phyloP scores from a whole-genome alignment of 2,329 filamentous ascomycete species.

The Colletotrichum sp. region DNA sequence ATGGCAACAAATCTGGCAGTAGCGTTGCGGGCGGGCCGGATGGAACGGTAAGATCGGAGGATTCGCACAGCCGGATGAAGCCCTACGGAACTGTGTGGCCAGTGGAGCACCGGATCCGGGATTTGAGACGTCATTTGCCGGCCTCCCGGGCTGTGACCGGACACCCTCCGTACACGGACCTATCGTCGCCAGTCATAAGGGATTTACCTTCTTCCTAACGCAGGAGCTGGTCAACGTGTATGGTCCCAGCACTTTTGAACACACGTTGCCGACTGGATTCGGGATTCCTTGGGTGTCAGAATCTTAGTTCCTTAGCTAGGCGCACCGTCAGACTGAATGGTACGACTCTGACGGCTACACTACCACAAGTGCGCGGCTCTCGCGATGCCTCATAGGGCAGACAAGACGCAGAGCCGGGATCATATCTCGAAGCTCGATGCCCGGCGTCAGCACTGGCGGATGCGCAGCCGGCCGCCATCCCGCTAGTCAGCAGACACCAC shows the following conservation, averaged over 20 bases:
- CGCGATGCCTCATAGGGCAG: not conserved
- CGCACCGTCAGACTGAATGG: conserved; percentile 1
- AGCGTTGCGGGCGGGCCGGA: not conserved
- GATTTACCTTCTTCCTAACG: not conserved
- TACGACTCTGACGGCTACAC: not conserved
- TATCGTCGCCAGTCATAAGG: not conserved
- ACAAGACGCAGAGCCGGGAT: not conserved
- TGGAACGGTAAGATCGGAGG: not conserved
- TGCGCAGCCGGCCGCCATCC: not conserved
- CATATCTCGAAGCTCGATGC: not conserved
- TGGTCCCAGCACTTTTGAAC: not conserved
- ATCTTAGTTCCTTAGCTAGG: not conserved
- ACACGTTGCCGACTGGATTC: not conserved
- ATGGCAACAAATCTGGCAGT: not conserved
- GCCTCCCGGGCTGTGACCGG: not conserved
- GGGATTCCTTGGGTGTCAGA: not conserved
- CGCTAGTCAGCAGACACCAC: not conserved
- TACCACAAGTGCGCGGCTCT: not conserved
- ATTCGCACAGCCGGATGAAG: not conserved
- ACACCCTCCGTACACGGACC: not conserved
- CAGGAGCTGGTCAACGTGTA: not conserved
- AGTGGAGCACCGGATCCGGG: not conserved
- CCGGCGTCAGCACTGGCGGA: not conserved
- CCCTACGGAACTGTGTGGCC: not conserved
- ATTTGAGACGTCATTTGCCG: not conserved